These are phyloP conservation scores for Paramecium tetraurelia DNA, from an alignment of 73 alveolate genomes.

Conservation along the genomic window DNA sequence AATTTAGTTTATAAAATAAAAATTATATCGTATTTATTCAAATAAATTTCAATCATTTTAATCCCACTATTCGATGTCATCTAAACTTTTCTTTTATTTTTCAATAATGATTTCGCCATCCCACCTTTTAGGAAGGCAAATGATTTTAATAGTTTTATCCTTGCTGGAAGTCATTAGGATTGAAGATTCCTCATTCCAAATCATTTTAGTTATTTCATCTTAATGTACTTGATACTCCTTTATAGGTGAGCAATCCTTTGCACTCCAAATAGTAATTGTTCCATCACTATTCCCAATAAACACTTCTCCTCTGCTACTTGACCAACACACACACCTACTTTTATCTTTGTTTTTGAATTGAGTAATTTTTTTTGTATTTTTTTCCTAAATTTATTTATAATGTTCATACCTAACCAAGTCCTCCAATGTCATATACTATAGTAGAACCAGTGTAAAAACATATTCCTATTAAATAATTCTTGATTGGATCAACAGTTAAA, in stretches of 20 bases:
- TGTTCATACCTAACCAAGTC: neutral
- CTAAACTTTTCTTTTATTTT: neutral
- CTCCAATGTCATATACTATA: constrained; percentile 21
- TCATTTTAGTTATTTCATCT: constrained; percentile 31
- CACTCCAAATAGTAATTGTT: constrained; percentile 17
- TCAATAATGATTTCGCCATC: neutral
- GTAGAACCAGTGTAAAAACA: neutral
- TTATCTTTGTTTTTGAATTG: constrained; percentile 17
- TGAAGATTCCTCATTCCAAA: neutral
- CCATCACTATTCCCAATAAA: constrained; percentile 16
- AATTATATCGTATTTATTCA: neutral
- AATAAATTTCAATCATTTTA: neutral
- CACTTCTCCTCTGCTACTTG: constrained; percentile 23
- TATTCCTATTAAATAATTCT: neutral
- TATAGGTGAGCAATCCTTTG: constrained; percentile 34
- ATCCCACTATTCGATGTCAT: neutral
- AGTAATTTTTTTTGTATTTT: neutral
- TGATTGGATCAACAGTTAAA: neutral
- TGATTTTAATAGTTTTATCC: neutral
- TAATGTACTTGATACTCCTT: neutral
- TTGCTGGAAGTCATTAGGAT: neutral
- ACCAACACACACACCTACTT: constrained; percentile 35
- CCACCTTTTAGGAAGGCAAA: neutral
- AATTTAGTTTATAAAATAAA: neutral
- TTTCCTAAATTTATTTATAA: neutral